Evolutionary conservation across 1,284 basidiomycete genomes (phyloP).

Genomic region (Sanghuangporus weigelae): DNA sequence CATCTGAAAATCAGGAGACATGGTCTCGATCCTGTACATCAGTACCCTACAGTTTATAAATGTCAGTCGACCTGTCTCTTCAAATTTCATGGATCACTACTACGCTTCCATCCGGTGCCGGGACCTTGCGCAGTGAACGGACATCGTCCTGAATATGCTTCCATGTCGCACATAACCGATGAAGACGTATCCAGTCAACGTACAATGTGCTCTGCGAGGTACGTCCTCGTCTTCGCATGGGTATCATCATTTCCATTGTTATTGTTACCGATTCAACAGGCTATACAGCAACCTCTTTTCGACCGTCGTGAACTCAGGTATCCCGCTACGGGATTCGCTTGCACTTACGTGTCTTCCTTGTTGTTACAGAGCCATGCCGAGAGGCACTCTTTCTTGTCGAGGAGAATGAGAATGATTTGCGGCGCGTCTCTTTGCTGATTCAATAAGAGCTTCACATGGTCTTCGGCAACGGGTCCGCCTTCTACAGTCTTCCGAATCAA

Average conservation of each 20-base stretch:
- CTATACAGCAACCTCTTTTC: background rate
- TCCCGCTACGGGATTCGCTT: background rate
- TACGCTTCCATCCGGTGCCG: background rate
- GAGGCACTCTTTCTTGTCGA: background rate
- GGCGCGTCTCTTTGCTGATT: too few relatives aligned
- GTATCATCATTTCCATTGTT: background rate
- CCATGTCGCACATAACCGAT: background rate
- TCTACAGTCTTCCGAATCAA: background rate
- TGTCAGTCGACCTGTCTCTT: background rate
- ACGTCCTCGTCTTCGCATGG: background rate
- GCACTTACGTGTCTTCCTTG: background rate
- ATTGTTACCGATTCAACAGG: background rate
- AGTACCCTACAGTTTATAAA: background rate
- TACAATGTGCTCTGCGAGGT: background rate
- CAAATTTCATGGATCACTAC: background rate
- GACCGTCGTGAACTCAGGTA: background rate
- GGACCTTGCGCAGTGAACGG: background rate
- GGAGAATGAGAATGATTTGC: too few relatives aligned
- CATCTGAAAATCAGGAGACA: background rate
- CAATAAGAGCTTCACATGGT: background rate
- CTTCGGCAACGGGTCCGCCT: background rate
- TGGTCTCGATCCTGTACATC: background rate
- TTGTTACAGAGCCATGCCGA: background rate
- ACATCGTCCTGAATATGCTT: background rate
- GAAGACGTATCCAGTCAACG: background rate